Evolutionary conservation across 352 stramenopile genomes (phyloP).

Genomic region (Phytophthora ramorum): DNA sequence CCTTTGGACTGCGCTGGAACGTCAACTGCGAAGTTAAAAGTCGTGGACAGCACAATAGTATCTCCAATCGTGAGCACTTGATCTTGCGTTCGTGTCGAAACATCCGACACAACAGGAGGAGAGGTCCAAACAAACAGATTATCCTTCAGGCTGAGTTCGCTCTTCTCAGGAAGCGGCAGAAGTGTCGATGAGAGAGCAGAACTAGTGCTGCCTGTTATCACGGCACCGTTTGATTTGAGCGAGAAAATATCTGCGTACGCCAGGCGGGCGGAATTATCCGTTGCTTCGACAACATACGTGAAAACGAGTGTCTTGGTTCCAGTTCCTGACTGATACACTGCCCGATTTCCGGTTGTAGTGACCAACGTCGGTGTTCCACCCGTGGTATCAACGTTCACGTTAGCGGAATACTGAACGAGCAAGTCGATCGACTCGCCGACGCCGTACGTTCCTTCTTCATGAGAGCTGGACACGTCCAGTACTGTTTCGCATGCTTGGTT

Average conservation of each 20-base stretch:
- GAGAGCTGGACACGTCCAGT: conserved; percentile 40
- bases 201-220: conserved; percentile 34
- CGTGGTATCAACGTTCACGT: conserved; percentile 49
- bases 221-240: conserved; percentile 50
- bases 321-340: conserved; percentile 53
- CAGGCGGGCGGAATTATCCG: conserved; percentile 41
- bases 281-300: conserved; percentile 54
- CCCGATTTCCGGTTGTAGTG: conserved; percentile 47
- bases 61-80: conserved; percentile 64
- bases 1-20: conserved; percentile 21
- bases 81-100: conserved; percentile 49
- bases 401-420: conserved; percentile 50
- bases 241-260: conserved; percentile 54
- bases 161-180: conserved; percentile 36
- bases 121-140: conserved; percentile 46
- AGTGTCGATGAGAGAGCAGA: conserved; percentile 44
- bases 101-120: conserved; percentile 41
- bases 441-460: conserved; percentile 60
- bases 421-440: conserved; percentile 73
- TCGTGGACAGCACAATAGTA: conserved; percentile 44
- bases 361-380: conserved; percentile 45
- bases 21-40: conserved; percentile 47
- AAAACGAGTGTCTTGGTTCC: conserved; percentile 52
- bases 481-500: conserved; percentile 53
- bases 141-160: conserved; percentile 20